Percentiles rank a stretch among this genome's conserved stretches.
Evolutionary conservation across 2,329 filamentous ascomycete species (phyloP).

Genomic region (Tolypocladium pustulatum): DNA sequence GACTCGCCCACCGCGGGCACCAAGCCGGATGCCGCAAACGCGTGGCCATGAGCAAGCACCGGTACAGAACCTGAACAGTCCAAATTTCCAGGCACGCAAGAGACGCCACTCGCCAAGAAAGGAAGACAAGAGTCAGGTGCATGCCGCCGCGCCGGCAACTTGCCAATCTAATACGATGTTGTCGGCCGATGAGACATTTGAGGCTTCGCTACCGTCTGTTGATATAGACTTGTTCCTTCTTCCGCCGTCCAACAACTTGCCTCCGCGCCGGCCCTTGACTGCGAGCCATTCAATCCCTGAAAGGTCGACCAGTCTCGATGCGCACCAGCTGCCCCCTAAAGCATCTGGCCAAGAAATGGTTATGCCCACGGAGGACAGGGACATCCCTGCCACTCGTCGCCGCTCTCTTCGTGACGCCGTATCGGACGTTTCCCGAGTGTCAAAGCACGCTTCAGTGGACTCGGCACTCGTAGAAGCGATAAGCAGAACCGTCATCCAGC

Average conservation of each 20-base stretch:
- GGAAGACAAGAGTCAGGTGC: neutral
- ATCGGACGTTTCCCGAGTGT: slow-evolving; percentile 6
- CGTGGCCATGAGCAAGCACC: neutral
- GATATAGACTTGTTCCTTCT: slow-evolving; percentile 13
- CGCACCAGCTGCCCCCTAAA: neutral
- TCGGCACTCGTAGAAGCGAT: slow-evolving; percentile 32
- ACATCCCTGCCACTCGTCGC: neutral
- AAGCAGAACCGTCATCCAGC: slow-evolving; percentile 33
- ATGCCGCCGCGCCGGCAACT: neutral
- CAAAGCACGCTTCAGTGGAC: slow-evolving; percentile 23
- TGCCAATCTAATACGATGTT: neutral
- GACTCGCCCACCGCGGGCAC: slow-evolving; percentile 1
- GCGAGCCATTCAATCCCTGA: neutral
- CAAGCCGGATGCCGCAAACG: neutral
- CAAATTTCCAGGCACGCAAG: neutral
- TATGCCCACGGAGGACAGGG: neutral
- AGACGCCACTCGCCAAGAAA: neutral
- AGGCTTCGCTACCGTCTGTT: slow-evolving; percentile 8
- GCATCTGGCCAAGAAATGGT: slow-evolving; percentile 1
- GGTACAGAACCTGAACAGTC: neutral
- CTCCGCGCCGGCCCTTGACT: neutral
- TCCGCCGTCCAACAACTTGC: slow-evolving; percentile 7
- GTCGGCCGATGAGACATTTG: slow-evolving; percentile 1
- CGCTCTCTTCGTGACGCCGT: slow-evolving; percentile 8
- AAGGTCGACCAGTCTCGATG: neutral